Conservation (phyloP, 768 basidiomycete species). For the Lentinula edodes region DNA sequence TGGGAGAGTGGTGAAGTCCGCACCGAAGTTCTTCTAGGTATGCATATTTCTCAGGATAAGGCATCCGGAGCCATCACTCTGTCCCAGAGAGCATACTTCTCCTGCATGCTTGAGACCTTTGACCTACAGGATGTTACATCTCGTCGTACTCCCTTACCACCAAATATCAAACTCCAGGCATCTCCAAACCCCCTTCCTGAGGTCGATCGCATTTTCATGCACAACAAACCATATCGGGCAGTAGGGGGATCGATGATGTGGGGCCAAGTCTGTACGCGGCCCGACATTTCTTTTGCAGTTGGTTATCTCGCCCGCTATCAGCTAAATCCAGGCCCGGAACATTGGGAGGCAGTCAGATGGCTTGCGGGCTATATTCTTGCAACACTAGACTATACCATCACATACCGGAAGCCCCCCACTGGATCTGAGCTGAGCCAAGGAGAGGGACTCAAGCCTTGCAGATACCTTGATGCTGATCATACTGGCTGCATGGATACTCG, state of each 20-base stretch:
- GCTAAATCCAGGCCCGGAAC: constrained; percentile 14
- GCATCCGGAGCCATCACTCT: no score
- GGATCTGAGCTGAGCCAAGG: not conserved
- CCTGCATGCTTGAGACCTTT: constrained; percentile 16
- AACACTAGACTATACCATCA: constrained; percentile 16
- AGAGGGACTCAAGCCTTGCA: constrained; percentile 11
- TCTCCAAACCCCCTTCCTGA: not conserved
- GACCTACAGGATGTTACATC: constrained; percentile 12
- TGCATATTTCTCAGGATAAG: no score
- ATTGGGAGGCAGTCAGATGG: constrained; percentile 21
- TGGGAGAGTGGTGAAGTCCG: no score
- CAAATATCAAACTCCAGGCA: constrained; percentile 6
- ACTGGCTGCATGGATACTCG: constrained; percentile 18
- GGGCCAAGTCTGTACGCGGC: constrained; percentile 4
- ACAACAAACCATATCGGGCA: constrained; percentile 8
- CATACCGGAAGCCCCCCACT: constrained; percentile 10
- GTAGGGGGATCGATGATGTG: constrained; percentile 14
- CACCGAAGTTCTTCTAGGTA: no score
- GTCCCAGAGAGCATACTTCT: no score
- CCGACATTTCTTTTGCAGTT: constrained; percentile 7
- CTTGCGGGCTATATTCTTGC: constrained; percentile 24
- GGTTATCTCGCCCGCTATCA: constrained; percentile 8
- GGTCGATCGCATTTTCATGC: constrained; percentile 5
- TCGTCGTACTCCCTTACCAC: constrained; percentile 7
- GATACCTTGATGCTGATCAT: constrained; percentile 27